These are phyloP conservation scores for Heritiera fomes DNA, from an alignment of 345 rosid species.

Conservation along the genomic window DNA sequence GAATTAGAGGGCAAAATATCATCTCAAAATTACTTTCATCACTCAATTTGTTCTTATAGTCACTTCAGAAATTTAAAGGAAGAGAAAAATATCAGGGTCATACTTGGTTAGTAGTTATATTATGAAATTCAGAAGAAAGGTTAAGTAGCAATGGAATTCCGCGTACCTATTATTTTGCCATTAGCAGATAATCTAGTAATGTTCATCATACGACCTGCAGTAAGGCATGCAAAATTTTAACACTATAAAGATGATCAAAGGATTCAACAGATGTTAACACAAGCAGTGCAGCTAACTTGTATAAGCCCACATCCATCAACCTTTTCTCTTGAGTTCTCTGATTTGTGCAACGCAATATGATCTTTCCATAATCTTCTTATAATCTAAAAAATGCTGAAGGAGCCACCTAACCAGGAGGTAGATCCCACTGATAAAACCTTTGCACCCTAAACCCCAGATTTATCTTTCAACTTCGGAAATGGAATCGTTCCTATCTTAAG, in stretches of 20 bases:
- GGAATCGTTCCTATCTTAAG: background rate
- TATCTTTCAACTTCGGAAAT: background rate
- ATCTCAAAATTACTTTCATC: conserved; percentile 10
- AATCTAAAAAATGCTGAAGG: background rate
- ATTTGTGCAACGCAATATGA: background rate
- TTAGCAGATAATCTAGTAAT: conserved; percentile 25
- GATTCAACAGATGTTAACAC: conserved; percentile 16
- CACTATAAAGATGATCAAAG: conserved; percentile 7
- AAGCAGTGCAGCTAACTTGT: conserved; percentile 18
- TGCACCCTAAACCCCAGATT: background rate
- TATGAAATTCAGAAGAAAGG: background rate
- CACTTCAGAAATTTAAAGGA: background rate
- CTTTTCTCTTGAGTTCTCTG: background rate
- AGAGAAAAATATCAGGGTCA: background rate
- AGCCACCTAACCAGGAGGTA: conserved; percentile 4
- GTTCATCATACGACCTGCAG: conserved; percentile 27
- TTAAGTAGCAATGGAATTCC: background rate
- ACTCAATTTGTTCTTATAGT: background rate
- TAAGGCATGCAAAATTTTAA: conserved; percentile 24
- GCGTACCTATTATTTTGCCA: conserved; percentile 31
- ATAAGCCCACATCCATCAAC: background rate
- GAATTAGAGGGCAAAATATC: background rate
- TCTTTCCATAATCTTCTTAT: conserved; percentile 1
- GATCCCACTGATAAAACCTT: background rate
- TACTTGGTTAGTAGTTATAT: background rate